Evolutionary conservation across 148 eudicot genomes (phyloP), one percentile per base, ranked within the genome.

Genomic region (Oxyria digyna): DNA sequence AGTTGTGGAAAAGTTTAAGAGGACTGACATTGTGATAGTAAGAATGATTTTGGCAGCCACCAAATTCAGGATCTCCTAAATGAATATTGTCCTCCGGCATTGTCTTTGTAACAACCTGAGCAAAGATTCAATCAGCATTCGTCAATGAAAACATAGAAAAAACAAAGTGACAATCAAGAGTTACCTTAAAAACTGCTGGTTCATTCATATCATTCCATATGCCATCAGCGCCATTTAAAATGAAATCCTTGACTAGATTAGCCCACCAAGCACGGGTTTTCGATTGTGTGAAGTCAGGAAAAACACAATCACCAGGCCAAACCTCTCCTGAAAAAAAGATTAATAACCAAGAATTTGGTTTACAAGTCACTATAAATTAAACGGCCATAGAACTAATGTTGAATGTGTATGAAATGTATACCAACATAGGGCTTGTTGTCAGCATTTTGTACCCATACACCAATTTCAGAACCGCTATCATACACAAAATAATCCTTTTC

Each of bases 191-290:
- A 45, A 95, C 84, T 69, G 97, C 89, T 38, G 99, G 99, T 81
- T 95, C 99, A 75, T 95, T 95, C 99, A 95, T 95, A 75, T 95
- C 99, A 79, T 95, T 95, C 99, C 99, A 95, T 76, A 95, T 87
- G 75, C 99, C 99, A 81, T 90, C 99, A 76, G 91, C 96, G 40
- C 97, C 99, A 77, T 88, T 81, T 70, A 87, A 71, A 70, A 78
- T 33, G 42, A 94, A 94, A 48, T 77, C 89, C 78, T 88, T 91
- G 27, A 94, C 99, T 72, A 94, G 79, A 80, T 72, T 69, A 71
- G 93, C 87, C 99, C 99, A 94, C 99, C 99, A 94, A 21, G 85
- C 84, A 67, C 97, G 93, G 74, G 87, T 83, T 78, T 85, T 81
- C 67, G 92, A 85, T 75, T 88, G 91, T 46, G 96, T 88, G 77